Base-by-base conservation (phyloP, 2,329 filamentous ascomycete genomes). In the Leptographium procerum region DNA sequence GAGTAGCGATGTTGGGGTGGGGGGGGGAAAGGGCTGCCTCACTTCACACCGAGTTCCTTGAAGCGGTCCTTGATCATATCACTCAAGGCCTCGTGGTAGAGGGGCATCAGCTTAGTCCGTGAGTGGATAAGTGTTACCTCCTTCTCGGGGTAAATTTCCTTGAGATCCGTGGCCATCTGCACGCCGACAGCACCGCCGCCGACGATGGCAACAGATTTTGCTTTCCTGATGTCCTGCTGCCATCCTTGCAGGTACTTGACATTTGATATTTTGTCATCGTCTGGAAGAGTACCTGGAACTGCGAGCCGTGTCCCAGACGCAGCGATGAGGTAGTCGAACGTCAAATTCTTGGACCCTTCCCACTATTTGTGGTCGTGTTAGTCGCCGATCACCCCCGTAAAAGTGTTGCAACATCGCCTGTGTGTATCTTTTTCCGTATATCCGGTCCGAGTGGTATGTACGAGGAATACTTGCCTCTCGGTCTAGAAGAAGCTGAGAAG, bases 121-220 rank as follows among this genome's bases (percentile, higher is more conserved):
- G 83, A 86, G 66, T 86, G 82, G 0, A 86, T 72, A 6, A 86
- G 65, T 0, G 75, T 75, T 11, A 86, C 77, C 0, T 70, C 68
- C 68, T 86, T 86, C 4, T 77, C 72, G 0, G 82, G 81, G 62
- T 82, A 84, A 13, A 72, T 51, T 65, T 16, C 73, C 73, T 62
- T 62, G 54, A 62, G 55, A 52, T 62, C 61, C 8, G 61, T 60
- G n/a, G 61, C 61, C 56, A 62, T 60, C 48, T 62, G 57, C n/a
- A 62, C 60, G 47, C 61, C 61, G 0, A 82, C 82, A 0, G 83
- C 81, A 6, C 83, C 83, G 0, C 80, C 82, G 2, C 83, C 83
- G 0, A 80, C 72, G 0, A 82, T 72, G 1, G 79, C 77, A 16
- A 82, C 31, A 52, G 71, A 22, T 66, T 66, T 2, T 75, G 73